Evolutionary conservation across 306 rosid genomes (phyloP), one percentile per base, ranked within the genome.

Genomic region (Cucurbita ficifolia): DNA sequence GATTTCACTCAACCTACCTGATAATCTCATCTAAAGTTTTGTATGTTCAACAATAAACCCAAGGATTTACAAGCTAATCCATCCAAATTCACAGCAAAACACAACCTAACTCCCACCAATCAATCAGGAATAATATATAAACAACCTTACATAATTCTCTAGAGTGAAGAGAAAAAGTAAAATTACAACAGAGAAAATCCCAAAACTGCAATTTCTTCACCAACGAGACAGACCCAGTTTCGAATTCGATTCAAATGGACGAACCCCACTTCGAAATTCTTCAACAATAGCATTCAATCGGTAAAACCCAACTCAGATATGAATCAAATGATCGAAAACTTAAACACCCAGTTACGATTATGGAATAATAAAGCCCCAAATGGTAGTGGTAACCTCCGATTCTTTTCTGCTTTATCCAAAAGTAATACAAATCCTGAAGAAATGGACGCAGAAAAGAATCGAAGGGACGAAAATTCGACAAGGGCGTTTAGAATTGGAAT

Each of bases 81-180:
- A 45, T 21, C 42, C 39, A 68, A 68, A 45, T 68, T 68, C 50
- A 68, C 56, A 11, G 73, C 4, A 68, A 46, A 22, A 48, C 9
- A 36, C 58, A 51, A 51, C 61, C 74, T 46, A 24, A 70, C 55
- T 55, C 46, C 76, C 76, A 39, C 76, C 76, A 54, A 55, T 52
- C 61, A 40, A 73, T n/a, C 53, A 19, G 61, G 16, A 48, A 12
- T 16, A 69, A 48, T 45, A 50, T 1, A 46, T 13, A 69, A 46
- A 19, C 65, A 72, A 13, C 5, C 36, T 73, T 42, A 38, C 10
- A 54, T 14, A 73, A 40, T 10, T 24, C 76, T 12, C 49, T 24
- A 39, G 11, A 54, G 67, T 54, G 55, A 24, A 24, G 18, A 42
- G 76, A 33, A 58, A 56, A 29, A 24, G 46, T 33, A 36, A 33